Conservation (phyloP, 768 basidiomycete genomes). For the Hygrocybe punicea region DNA sequence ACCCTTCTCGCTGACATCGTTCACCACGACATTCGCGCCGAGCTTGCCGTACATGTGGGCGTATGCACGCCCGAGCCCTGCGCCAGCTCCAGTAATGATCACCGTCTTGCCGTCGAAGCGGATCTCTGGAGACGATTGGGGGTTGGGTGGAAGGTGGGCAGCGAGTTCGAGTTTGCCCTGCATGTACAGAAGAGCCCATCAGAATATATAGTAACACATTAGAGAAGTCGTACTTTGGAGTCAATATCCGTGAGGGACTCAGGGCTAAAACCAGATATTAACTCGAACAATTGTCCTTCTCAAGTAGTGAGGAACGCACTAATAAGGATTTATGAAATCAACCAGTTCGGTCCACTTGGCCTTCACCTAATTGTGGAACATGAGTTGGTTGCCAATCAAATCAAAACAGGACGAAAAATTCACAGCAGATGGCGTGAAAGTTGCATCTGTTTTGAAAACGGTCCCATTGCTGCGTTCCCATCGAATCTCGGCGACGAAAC, state of each 20-base stretch:
- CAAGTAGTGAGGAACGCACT: conserved; percentile 47
- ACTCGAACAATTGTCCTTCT: not conserved
- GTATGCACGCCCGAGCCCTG: conserved; percentile 89
- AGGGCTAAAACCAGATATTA: conserved; percentile 48
- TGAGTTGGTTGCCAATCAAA: not conserved
- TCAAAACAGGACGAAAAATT: conserved; percentile 16
- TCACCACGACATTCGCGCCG: conserved; percentile 96
- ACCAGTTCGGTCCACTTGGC: conserved; percentile 77
- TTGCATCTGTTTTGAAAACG: conserved; percentile 84
- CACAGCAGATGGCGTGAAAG: conserved; percentile 93
- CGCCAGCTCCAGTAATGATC: conserved; percentile 92
- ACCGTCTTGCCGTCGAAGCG: conserved; percentile 88
- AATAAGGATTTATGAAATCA: conserved; percentile 68
- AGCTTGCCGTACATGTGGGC: conserved; percentile 87
- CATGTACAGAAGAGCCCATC: not conserved
- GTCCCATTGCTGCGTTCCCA: conserved; percentile 90
- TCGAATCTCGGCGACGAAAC: conserved; percentile 85
- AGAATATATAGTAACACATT: not conserved
- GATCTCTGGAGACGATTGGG: conserved; percentile 65
- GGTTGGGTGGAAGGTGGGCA: conserved; percentile 60
- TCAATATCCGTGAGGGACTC: conserved; percentile 60
- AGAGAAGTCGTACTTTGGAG: conserved; percentile 39
- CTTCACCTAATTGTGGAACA: conserved; percentile 54
- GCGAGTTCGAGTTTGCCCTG: conserved; percentile 62
- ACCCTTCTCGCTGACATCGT: conserved; percentile 86